Evolutionary conservation across 306 rosid species (phyloP).

Genomic region (Cicer arietinum): DNA sequence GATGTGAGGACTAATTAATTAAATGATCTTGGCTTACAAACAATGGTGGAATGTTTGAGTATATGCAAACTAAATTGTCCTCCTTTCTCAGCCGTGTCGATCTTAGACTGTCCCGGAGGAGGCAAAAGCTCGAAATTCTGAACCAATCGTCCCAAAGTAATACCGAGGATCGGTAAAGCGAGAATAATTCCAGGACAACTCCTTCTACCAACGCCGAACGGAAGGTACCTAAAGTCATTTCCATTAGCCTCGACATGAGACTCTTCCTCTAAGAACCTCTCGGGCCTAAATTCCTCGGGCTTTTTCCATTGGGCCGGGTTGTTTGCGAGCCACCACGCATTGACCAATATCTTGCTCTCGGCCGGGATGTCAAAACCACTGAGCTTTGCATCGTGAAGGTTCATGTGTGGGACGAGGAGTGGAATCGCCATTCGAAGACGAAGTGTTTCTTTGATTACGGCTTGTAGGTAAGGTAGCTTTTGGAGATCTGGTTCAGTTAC

Average conservation of each 20-base stretch:
- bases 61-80: constrained; percentile 94
- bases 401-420: constrained; percentile 92
- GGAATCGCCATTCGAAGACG: constrained; percentile 89
- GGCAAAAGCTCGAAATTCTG: constrained; percentile 87
- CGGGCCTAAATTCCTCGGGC: constrained; percentile 84
- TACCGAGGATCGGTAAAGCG: constrained; percentile 84
- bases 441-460: constrained; percentile 83
- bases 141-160: constrained; percentile 79
- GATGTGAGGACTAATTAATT: constrained; percentile 14
- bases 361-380: constrained; percentile 78
- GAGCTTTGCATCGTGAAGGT: constrained; percentile 82
- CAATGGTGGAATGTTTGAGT: constrained; percentile 82
- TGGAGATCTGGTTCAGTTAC: constrained; percentile 73
- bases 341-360: constrained; percentile 82
- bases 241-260: constrained; percentile 88
- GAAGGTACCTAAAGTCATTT: constrained; percentile 85
- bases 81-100: constrained; percentile 83
- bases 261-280: constrained; percentile 88
- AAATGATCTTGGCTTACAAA: constrained; percentile 65
- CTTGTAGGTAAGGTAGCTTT: constrained; percentile 87
- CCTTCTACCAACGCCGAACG: constrained; percentile 85
- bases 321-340: constrained; percentile 93
- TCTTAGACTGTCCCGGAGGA: constrained; percentile 75
- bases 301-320: constrained; percentile 84
- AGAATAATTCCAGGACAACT: constrained; percentile 93